Evolutionary conservation across 805 yeast genomes (phyloP), one percentile per base, ranked within the genome.

Genomic region (Jamesozyma hellenica): DNA sequence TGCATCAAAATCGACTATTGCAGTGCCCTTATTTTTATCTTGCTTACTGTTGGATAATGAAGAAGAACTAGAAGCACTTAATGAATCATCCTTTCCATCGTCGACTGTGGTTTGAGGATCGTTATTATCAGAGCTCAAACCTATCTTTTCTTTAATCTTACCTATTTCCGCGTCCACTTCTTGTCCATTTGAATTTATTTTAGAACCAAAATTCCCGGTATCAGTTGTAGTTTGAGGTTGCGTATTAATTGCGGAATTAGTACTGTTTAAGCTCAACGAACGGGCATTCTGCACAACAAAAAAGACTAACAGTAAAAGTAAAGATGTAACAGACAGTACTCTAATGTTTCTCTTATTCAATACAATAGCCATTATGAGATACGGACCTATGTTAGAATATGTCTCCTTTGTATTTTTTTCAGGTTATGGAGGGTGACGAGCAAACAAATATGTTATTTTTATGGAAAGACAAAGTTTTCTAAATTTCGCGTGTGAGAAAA

Each of bases 1-100:
- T 4, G 79, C 68, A 50, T 72, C 71, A 45, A 74, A 76, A 15
- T 45, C 47, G 5, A 25, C 28, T 4, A 21, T 11, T 4, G 36
- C 13, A 34, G 23, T 16, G 3, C 14, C 21, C 4, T 28, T 17
- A 3, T 18, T 31, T 18, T 17, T 4, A 9, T 5, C 18, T 29
- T 15, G 6, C 4, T n/a, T 4, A n/a, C 34, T 19, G 49, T 47
- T 12, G 8, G n/a, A 25, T 10, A 60, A 61, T 21, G 43, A 25
- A 21, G 12, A 15, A 29, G 38, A 40, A 28, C 35, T 42, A 23
- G 40, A 23, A 21, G 39, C 43, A 27, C 41, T 28, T 9, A 39
- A 44, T 9, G 47, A 34, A 16, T 42, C 50, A 27, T 41, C 45
- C 31, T 36, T 42, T 4, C 36, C 28, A 15, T 41, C 39, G 12